These are phyloP conservation scores for Novymonas esmeraldas DNA, from an alignment of 208 protist species.

Conservation along the genomic window DNA sequence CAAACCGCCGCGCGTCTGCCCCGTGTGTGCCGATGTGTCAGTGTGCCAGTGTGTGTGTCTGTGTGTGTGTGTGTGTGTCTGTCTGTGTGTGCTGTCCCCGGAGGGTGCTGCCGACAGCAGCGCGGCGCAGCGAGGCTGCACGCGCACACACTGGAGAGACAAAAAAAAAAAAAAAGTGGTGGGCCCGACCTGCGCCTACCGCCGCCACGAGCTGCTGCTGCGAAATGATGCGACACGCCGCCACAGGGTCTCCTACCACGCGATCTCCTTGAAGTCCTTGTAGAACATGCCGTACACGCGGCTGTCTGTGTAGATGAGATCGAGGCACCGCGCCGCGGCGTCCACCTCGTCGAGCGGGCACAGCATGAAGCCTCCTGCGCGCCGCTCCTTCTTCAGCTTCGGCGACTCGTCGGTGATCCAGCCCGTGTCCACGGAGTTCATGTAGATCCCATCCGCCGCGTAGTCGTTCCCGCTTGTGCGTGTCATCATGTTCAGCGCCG, in stretches of 20 bases:
- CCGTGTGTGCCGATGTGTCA: too few relatives aligned
- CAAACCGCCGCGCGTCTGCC: too few relatives aligned
- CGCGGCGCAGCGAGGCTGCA: too few relatives aligned
- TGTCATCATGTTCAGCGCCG: constrained; percentile 99
- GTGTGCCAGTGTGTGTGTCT: too few relatives aligned
- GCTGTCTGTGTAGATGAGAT: constrained; percentile 93
- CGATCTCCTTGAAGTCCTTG: constrained; percentile 91
- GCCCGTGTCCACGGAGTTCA: constrained; percentile 98
- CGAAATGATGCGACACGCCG: too few relatives aligned
- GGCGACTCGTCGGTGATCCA: constrained; percentile 98
- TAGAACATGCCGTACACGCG: constrained; percentile 85
- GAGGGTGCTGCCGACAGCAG: too few relatives aligned
- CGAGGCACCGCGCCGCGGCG: constrained; percentile 94
- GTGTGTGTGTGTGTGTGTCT: neutral
- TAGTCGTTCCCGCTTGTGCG: constrained; percentile 93
- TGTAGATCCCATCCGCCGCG: constrained; percentile 93
- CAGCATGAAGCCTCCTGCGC: constrained; percentile 54
- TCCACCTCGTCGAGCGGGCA: constrained; percentile 96
- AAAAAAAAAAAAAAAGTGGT: too few relatives aligned
- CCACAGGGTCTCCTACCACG: constrained; percentile 54
- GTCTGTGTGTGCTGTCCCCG: neutral
- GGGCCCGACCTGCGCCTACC: too few relatives aligned
- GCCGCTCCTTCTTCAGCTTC: constrained; percentile 82
- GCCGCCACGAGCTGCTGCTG: neutral
- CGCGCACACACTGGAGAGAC: too few relatives aligned